Conservation (phyloP, 768 basidiomycete species). For the Neoboletus subvelutipes region DNA sequence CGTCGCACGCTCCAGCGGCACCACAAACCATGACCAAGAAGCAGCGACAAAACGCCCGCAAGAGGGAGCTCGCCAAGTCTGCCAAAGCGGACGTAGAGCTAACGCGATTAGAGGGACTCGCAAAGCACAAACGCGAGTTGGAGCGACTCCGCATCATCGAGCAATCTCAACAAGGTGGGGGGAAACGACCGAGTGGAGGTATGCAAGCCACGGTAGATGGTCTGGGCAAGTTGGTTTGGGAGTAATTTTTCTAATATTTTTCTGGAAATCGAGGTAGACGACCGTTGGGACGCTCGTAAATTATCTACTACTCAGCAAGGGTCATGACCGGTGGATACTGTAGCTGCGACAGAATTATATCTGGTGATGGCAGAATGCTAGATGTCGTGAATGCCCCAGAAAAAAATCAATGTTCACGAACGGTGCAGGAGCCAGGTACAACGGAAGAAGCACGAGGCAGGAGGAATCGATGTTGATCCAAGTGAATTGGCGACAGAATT, state of each 20-base stretch:
- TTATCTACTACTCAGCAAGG: constrained; percentile 23
- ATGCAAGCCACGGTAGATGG: constrained; percentile 62
- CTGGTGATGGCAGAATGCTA: constrained; percentile 19
- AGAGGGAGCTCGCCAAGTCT: constrained; percentile 56
- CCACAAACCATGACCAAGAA: constrained; percentile 58
- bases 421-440: constrained; percentile 7
- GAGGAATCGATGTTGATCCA: constrained; percentile 23
- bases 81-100: constrained; percentile 55
- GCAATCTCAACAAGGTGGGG: constrained; percentile 30
- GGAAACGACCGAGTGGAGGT: constrained; percentile 46
- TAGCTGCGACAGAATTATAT: constrained; percentile 13
- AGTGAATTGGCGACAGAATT: constrained; percentile 9
- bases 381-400: constrained; percentile 22
- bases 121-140: constrained; percentile 58
- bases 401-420: constrained; percentile 8
- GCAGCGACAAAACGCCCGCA: constrained; percentile 66
- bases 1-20: constrained; percentile 29
- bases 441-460: constrained; percentile 4
- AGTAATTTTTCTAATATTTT: constrained; percentile 19
- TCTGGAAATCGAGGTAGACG: constrained; percentile 8
- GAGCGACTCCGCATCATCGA: constrained; percentile 55
- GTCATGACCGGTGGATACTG: constrained; percentile 13
- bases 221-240: constrained; percentile 60
- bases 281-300: constrained; percentile 11
- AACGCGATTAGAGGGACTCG: constrained; percentile 49